A percentile compares a stretch with the other conserved stretches of the same genome.
phyloP scores from a whole-genome alignment of 164 flowering plant species.

The Umbellularia californica region DNA sequence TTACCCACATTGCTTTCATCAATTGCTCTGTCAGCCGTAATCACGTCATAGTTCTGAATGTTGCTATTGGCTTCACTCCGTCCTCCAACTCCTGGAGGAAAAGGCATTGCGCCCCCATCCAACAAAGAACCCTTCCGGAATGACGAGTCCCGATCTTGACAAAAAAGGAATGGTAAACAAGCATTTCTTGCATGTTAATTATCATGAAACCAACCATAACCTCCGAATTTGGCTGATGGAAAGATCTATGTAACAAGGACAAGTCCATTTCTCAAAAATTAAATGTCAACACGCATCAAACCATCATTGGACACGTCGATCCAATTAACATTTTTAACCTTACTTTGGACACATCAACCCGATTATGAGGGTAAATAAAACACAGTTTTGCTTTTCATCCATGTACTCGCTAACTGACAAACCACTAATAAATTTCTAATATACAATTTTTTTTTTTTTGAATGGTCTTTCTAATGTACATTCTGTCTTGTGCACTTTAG shows the following conservation, averaged over 20 bases:
- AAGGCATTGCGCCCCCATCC: slow-evolving; percentile 73
- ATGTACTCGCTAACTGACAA: too few relatives aligned
- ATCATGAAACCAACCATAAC: slow-evolving; percentile 16
- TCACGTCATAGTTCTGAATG: slow-evolving; percentile 71
- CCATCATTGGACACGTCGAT: too few relatives aligned
- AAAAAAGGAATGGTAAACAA: slow-evolving; percentile 30
- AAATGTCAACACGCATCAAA: too few relatives aligned
- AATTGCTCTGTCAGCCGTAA: slow-evolving; percentile 82
- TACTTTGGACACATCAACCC: too few relatives aligned
- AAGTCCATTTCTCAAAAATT: too few relatives aligned
- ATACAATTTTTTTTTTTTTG: too few relatives aligned
- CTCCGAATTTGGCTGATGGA: background rate
- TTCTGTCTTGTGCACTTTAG: too few relatives aligned
- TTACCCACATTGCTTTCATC: slow-evolving; percentile 96
- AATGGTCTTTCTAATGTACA: too few relatives aligned
- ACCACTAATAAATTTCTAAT: too few relatives aligned
- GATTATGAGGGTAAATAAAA: too few relatives aligned
- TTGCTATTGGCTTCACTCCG: slow-evolving; percentile 36
- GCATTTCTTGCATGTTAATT: slow-evolving; percentile 45
- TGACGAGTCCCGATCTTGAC: slow-evolving; percentile 71
- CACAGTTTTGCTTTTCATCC: too few relatives aligned
- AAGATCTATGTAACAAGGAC: background rate
- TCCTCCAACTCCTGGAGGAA: slow-evolving; percentile 93
- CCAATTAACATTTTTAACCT: too few relatives aligned
- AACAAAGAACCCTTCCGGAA: slow-evolving; percentile 48